Base-by-base conservation (phyloP, 257 asterid species). In the Solanum habrochaites region DNA sequence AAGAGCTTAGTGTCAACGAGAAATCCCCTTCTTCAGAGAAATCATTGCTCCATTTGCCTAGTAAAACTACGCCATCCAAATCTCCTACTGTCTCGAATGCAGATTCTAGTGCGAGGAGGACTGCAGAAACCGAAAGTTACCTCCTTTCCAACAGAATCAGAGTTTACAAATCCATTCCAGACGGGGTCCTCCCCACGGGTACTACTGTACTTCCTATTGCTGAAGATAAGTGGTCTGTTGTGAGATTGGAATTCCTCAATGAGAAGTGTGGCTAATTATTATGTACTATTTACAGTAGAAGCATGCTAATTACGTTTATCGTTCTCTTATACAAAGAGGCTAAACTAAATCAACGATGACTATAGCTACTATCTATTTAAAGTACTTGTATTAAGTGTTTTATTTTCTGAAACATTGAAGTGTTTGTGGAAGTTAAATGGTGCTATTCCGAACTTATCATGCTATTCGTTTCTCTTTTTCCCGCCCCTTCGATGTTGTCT, bases 111-210 rank as follows among this genome's bases (percentile, higher is more conserved):
- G 85, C 29, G 18, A 80, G 27, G 43, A 25, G 4, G 43, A 29
- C 67, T 80, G 85, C 60, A 25, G 90, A 86, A 31, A 87, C 13
- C 85, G 87, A 89, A 45, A 87, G 89, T 32, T 91, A 89, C 88
- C 90, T 93, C 75, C 91, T 91, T 0, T 70, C 90, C 32, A 83
- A 86, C 85, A 87, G 91, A 87, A 78, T 91, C 9, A 88, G 83
- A 85, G 92, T 92, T 66, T 91, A 89, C 86, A 92, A 90, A 8
- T 64, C 29, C 90, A 86, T 91, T 86, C 95, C 93, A 14, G 88
- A 89, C 32, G 31, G 78, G 86, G 90, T 60, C 29, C 69, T 90
- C 64, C 88, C 92, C 3, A 32, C 71, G 78, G 94, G 91, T 15
- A 87, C 85, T 83, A 85, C 90, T 64, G 87, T 90, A 74, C 92